Percentiles rank a stretch among this genome's conserved stretches.
These are phyloP conservation scores for Boletus barrowsii DNA, from an alignment of 768 basidiomycete species.

Conservation along the genomic window DNA sequence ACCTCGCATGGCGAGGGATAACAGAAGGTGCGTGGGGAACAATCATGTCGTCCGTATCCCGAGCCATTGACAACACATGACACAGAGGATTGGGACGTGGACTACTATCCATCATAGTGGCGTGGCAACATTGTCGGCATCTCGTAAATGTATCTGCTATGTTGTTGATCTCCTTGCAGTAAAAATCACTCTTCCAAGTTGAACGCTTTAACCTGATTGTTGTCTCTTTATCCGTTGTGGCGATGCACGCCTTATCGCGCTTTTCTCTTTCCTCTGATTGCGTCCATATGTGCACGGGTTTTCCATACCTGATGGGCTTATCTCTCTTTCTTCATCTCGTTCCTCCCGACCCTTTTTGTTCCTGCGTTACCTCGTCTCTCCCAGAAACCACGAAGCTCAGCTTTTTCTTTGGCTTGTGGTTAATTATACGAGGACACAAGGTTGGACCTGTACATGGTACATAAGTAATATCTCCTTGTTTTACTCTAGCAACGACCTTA, in stretches of 20 bases:
- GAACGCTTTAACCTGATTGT: constrained; percentile 6
- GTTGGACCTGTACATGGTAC: constrained; percentile 4
- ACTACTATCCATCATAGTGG: constrained; percentile 42
- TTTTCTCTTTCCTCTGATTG: background rate
- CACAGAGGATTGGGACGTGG: constrained; percentile 50
- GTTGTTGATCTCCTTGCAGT: constrained; percentile 3
- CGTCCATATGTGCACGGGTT: background rate
- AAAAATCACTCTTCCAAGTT: background rate
- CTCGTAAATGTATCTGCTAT: constrained; percentile 13
- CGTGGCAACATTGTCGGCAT: background rate
- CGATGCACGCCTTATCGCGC: constrained; percentile 6
- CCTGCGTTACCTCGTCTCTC: constrained; percentile 3
- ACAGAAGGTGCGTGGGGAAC: constrained; percentile 66
- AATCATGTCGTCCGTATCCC: background rate
- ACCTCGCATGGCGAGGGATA: constrained; percentile 81
- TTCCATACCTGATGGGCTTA: background rate
- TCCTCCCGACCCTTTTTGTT: background rate
- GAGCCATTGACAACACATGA: constrained; percentile 1
- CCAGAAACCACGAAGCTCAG: background rate
- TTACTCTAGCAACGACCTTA: background rate
- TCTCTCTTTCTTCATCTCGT: background rate
- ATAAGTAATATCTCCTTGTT: background rate
- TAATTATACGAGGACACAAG: constrained; percentile 3
- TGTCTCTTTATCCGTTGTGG: constrained; percentile 3
- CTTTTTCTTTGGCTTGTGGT: background rate